A percentile compares a stretch with the other conserved stretches of the same genome.
phyloP scores from a whole-genome alignment of 768 basidiomycete genomes.

The Lactifluus subvellereus region DNA sequence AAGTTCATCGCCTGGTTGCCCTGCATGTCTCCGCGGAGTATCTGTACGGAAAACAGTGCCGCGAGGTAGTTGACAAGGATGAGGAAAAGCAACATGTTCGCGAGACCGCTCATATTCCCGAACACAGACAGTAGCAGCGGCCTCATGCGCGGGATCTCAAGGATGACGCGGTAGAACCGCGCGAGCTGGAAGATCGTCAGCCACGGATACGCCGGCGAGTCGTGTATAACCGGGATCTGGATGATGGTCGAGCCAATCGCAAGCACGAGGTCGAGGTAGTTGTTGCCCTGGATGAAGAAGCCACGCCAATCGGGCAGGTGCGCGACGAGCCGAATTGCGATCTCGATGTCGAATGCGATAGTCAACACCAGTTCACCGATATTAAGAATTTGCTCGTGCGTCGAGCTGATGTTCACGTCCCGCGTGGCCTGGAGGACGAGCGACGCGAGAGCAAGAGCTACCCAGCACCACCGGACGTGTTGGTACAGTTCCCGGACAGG shows the following conservation, averaged over 20 bases:
- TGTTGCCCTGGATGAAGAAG: constrained; percentile 57
- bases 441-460: constrained; percentile 64
- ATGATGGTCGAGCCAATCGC: constrained; percentile 74
- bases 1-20: constrained; percentile 58
- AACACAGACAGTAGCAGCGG: constrained; percentile 82
- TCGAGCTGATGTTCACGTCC: constrained; percentile 42
- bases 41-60: constrained; percentile 75
- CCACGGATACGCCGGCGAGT: constrained; percentile 73
- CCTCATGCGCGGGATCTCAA: constrained; percentile 87
- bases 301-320: constrained; percentile 76
- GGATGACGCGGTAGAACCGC: constrained; percentile 88
- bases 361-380: constrained; percentile 74
- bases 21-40: constrained; percentile 77
- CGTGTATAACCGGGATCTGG: constrained; percentile 72
- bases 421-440: constrained; percentile 69
- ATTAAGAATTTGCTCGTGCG: constrained; percentile 47
- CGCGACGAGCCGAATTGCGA: constrained; percentile 64
- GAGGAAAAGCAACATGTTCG: constrained; percentile 90
- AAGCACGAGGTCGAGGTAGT: constrained; percentile 71
- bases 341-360: constrained; percentile 83
- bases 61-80: constrained; percentile 82
- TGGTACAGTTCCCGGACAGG: constrained; percentile 49
- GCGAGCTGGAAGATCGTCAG: constrained; percentile 80
- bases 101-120: constrained; percentile 85
- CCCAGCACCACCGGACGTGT: constrained; percentile 66